phyloP scores from a whole-genome alignment of 768 basidiomycete species.

The Phaffia australis region DNA sequence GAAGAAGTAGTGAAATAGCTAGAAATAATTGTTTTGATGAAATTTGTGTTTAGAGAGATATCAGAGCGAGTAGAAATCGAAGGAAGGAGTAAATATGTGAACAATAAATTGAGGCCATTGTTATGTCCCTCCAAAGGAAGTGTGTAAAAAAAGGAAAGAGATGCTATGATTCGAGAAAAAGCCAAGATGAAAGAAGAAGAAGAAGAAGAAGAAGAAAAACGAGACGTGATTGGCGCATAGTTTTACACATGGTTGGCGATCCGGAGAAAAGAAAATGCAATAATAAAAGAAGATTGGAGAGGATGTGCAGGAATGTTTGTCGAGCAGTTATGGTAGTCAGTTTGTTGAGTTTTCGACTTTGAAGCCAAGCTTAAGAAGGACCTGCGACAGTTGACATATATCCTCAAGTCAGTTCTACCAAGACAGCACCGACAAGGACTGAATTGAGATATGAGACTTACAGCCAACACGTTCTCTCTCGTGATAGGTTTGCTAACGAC shows the following conservation, averaged over 20 bases:
- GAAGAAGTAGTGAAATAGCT: neutral
- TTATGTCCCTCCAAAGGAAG: neutral
- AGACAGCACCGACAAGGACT: slow-evolving; percentile 47
- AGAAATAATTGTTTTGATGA: neutral
- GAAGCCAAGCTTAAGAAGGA: slow-evolving; percentile 24
- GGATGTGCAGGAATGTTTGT: neutral
- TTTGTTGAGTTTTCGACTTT: slow-evolving; percentile 8
- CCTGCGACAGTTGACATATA: neutral
- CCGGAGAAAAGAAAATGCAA: neutral
- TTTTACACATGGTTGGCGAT: neutral
- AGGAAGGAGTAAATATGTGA: neutral
- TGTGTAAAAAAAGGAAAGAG: too few species aligned
- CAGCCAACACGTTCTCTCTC: slow-evolving; percentile 67
- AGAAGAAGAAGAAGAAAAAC: neutral
- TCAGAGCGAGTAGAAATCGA: neutral
- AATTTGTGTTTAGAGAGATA: neutral
- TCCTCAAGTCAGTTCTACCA: too few species aligned
- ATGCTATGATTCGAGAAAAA: neutral
- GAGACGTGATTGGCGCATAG: neutral
- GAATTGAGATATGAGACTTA: too few species aligned
- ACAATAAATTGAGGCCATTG: too few species aligned
- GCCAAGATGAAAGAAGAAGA: neutral
- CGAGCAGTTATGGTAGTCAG: neutral
- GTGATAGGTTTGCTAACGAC: slow-evolving; percentile 77
- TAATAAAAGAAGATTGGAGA: neutral